Conservation (phyloP, 2,329 filamentous ascomycete species). For the Gremmenia infestans region DNA sequence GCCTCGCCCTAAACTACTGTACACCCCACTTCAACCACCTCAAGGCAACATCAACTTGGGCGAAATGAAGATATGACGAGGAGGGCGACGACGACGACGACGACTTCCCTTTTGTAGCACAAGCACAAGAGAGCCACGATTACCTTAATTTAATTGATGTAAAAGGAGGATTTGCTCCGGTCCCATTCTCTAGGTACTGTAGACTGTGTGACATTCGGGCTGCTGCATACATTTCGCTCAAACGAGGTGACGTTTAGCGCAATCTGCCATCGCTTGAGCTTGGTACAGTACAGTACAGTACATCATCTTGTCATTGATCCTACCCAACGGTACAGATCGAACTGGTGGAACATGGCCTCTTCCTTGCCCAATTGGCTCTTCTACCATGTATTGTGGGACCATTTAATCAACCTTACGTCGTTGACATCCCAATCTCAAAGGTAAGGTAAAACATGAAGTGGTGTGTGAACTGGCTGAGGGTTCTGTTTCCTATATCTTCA, state of each 20-base stretch:
- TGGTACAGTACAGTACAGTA: no score
- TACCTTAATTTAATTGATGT: no score
- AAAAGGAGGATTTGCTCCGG: background rate
- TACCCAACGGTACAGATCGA: background rate
- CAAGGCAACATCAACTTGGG: no score
- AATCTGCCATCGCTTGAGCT: background rate
- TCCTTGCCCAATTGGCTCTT: background rate
- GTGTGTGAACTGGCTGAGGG: constrained; percentile 24
- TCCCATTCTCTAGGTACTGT: background rate
- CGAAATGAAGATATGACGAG: no score
- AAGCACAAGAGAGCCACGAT: no score
- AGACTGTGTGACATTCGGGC: background rate
- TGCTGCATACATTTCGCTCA: no score
- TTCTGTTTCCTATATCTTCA: constrained; percentile 17
- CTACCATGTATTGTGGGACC: background rate
- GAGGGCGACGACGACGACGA: no score
- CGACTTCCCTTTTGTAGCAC: no score
- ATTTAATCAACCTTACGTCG: constrained; percentile 1
- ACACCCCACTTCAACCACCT: no score
- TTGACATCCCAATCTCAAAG: background rate
- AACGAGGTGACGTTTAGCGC: background rate
- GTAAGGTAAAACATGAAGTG: constrained; percentile 16
- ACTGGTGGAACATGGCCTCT: background rate
- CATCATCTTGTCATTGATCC: background rate
- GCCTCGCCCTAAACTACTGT: no score